Evolutionary conservation across 768 basidiomycete genomes (phyloP), one percentile per base, ranked within the genome.

Genomic region (Panaeolus cyanescens): DNA sequence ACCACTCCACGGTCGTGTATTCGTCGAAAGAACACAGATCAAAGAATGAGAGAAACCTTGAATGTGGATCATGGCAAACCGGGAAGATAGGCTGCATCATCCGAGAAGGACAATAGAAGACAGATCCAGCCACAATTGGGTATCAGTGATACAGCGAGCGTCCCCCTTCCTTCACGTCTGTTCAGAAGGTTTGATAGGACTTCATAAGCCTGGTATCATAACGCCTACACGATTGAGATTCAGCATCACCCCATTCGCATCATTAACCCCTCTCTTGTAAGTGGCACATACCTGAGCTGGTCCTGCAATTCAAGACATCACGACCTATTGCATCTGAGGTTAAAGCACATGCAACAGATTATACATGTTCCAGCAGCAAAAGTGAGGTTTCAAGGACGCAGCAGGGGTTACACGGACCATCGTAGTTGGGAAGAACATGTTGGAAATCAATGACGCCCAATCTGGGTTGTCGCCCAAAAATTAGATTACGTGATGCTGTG

Each of bases 381-480:
- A 9, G 10, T 15, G 25, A 9, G 25, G 17, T 22, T 12, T 12
- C n/a, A 50, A 13, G 5, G 45, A 50, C 30, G 45, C 25, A 50
- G 45, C 22, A 50, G 25, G 17, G 45, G 30, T 50, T 50, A 22
- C 45, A 28, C 45, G 30, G 45, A 50, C 45, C 22, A 28, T 50
- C 25, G 45, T 50, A 50, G 45, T 50, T 50, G 45, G 45, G 45
- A 42, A 28, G 45, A 50, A 50, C 45, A 50, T 50, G 45, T 50
- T 50, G 45, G 45, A 50, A 50, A 50, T 50, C 45, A 50, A 50
- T 50, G 45, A 50, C 45, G 45, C 45, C 45, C 45, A 50, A 50
- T 50, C 45, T 13, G 45, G 45, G 45, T 13, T 22, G 45, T 50
- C 25, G 45, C 45, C 30, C 45, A 50, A 50, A 50, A 50, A 50